Base-by-base conservation (phyloP, 148 eudicot genomes). In the Spergularia bocconei region DNA sequence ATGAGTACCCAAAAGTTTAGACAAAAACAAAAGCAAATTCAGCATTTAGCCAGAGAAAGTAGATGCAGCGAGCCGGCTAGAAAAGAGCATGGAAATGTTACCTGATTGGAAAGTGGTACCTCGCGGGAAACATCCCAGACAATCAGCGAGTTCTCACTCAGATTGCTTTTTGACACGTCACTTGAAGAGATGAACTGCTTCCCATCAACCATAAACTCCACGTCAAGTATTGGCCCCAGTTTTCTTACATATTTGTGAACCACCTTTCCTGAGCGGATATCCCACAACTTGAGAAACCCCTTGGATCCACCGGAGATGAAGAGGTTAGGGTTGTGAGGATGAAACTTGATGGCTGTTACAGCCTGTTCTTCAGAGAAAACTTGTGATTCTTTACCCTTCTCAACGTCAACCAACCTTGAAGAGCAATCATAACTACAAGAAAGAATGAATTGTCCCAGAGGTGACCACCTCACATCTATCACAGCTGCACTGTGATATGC, bases 81-180 rank as follows among this genome's bases (percentile, higher is more conserved):
- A 50, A 48, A 39, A 52, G 8, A 41, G 25, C 4, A 51, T 8
- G 54, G 56, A 62, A 48, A 15, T n/a, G 61, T 79, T 79, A 91
- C 98, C 92, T 94, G 96, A 87, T 92, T 94, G 70, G 97, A 94
- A 62, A 91, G 82, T 4, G 97, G 96, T 56, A 91, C 84, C 85
- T 90, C 91, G 9, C 97, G 83, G 44, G 91, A 78, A 53, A 91
- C 84, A 87, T 93, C 97, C 98, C 98, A 91, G 39, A 94, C 89
- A 79, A 94, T 80, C 59, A 94, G 85, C 12, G 96, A 87, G 71
- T 94, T 92, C 75, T 94, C 97, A 86, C 96, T 94, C 59, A 88
- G 65, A 76, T 89, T 92, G 82, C 85, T 87, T 76, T 74, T 82
- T 21, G 97, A 94, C 58, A 72, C 88, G 83, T 94, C 98, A 81